Evolutionary conservation across 2,329 filamentous ascomycete genomes (phyloP).

Genomic region (Fusarium solani-melongenae): DNA sequence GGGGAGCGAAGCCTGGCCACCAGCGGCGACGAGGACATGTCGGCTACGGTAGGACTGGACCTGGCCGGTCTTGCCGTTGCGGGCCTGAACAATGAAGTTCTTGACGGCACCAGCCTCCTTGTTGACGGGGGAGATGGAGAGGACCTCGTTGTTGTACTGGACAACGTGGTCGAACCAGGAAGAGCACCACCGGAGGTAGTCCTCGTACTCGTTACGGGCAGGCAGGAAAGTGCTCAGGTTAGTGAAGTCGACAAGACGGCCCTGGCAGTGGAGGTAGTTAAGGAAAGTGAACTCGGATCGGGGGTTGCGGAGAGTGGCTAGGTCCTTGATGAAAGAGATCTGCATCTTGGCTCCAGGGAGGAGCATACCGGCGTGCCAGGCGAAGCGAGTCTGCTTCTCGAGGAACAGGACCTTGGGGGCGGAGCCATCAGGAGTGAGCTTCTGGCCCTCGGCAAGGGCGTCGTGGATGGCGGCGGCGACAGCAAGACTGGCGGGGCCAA

Average conservation of each 20-base stretch:
- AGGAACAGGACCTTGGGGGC: conserved; percentile 84
- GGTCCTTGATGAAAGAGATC: conserved; percentile 96
- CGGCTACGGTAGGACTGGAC: conserved; percentile 65
- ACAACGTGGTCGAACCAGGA: conserved; percentile 79
- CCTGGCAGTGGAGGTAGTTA: conserved; percentile 88
- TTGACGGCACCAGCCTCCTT: conserved; percentile 64
- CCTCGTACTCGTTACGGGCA: conserved; percentile 88
- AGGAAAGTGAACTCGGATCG: conserved; percentile 93
- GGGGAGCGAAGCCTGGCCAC: conserved; percentile 76
- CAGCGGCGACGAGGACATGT: conserved; percentile 72
- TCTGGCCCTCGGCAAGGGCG: conserved; percentile 65
- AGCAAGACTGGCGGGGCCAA: conserved; percentile 90
- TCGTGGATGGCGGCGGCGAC: conserved; percentile 92
- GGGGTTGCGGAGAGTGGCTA: conserved; percentile 89
- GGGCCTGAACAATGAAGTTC: conserved; percentile 75
- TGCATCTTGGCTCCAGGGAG: conserved; percentile 95
- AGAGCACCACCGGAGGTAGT: conserved; percentile 95
- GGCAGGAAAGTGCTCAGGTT: conserved; percentile 92
- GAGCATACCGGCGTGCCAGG: conserved; percentile 97
- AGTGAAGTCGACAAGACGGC: conserved; percentile 87
- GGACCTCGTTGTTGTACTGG: conserved; percentile 81
- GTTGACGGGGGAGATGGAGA: conserved; percentile 73
- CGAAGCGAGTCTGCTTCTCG: conserved; percentile 84
- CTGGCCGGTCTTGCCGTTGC: conserved; percentile 68
- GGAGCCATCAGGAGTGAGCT: conserved; percentile 53